Percentiles rank a stretch among this genome's conserved stretches.
Conservation (phyloP, 2,329 filamentous ascomycete genomes). For the Leptographium flavum region DNA sequence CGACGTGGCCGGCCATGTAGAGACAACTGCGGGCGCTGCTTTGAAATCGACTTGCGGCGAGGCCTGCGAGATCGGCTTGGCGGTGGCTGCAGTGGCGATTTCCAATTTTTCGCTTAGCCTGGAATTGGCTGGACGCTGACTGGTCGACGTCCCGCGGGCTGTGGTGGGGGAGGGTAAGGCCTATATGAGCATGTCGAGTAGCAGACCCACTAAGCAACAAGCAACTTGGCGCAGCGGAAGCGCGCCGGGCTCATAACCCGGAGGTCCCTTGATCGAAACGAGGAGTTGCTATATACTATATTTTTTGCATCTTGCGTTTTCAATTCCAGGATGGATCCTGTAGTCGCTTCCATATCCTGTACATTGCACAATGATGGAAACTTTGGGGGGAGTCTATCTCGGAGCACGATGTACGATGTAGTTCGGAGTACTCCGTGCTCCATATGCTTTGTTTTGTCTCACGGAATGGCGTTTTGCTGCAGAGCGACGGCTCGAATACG, state of each 20-base stretch:
- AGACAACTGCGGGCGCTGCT: conserved; percentile 1
- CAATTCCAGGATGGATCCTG: too few relatives aligned
- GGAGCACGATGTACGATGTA: too few relatives aligned
- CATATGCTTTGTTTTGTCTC: too few relatives aligned
- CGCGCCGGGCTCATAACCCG: background rate
- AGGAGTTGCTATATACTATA: background rate
- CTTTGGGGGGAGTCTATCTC: too few relatives aligned
- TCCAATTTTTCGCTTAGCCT: background rate
- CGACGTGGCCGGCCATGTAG: background rate
- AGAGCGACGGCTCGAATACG: too few relatives aligned
- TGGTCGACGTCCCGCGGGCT: conserved; percentile 3
- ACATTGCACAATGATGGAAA: too few relatives aligned
- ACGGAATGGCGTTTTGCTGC: too few relatives aligned
- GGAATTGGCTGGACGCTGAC: conserved; percentile 4
- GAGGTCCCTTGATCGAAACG: background rate
- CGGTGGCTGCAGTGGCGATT: conserved; percentile 7
- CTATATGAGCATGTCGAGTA: too few relatives aligned
- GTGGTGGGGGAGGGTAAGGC: too few relatives aligned
- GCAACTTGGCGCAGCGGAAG: background rate
- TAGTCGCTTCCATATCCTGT: too few relatives aligned
- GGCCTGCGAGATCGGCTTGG: conserved; percentile 8
- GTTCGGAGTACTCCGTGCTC: too few relatives aligned
- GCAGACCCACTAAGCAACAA: too few relatives aligned
- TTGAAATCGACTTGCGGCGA: conserved; percentile 5
- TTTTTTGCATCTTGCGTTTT: background rate